Base-by-base conservation (phyloP, 495 filamentous ascomycete species). In the Cercophora sp. region DNA sequence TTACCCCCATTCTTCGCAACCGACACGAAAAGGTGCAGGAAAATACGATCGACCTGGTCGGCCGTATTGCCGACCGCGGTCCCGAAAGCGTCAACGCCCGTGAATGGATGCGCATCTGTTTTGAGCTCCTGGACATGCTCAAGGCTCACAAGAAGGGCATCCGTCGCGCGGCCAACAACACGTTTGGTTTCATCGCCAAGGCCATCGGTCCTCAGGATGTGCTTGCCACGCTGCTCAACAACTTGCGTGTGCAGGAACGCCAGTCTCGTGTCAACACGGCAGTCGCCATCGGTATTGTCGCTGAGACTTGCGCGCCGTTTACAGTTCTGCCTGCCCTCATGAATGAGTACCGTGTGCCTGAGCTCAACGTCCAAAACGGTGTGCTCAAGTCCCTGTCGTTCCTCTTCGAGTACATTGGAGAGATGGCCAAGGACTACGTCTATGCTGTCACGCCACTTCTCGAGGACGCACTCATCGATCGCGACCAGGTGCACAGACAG, bases 71-170 rank as follows among this genome's bases (percentile, higher is more conserved):
- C 34, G 94, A 99, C 67, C 87, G 94, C 58, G 94, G 93, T 10
- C 89, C 94, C 8, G 92, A 97, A 64, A 88, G 84, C 46, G 94
- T 99, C 62, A 95, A 94, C 63, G 91, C 94, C 13, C 83, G 93
- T 64, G 94, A 99, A 69, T 97, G 94, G 94, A 97, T 99, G 94
- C 83, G 94, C 60, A 99, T 99, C 67, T 97, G 94, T 73, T 99
- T 97, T 68, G 94, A 99, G 75, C 77, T 99, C 41, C 81, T 97
- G 31, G 94, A 99, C 72, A 97, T 99, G 93, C 82, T 99, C 55
- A 99, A 99, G 72, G 94, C 94, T 1, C 93, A 98, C 73, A 98
- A 98, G 72, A 96, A 96, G 78, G 92, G 94, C 50, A 99, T 99
- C 61, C 88, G 94, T 52, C 85, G 94, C 70, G 94, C 94, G 10